Evolutionary conservation across 2,329 filamentous ascomycete species (phyloP), one percentile per base, ranked within the genome.

Genomic region (Penicillium sp.): DNA sequence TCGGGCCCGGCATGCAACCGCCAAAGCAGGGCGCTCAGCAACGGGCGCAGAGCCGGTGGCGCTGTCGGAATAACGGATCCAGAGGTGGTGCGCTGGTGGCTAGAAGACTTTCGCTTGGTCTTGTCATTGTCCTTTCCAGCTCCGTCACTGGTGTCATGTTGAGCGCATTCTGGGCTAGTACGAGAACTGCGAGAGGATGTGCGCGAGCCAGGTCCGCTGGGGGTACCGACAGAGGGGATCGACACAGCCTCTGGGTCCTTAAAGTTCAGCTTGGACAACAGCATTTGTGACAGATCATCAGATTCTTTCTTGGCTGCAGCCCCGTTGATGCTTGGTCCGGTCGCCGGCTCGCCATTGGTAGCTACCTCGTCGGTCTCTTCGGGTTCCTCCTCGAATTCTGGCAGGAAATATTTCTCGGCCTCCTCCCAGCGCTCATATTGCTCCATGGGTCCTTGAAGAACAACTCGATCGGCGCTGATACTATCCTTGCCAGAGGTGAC

Each of bases 361-460:
- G 57, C 50, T 13, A 36, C 55, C 11, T 62, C 55, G 39, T 54
- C 42, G 13, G 54, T 41, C 27, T 54, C 60, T 45, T 69, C 67
- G 18, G 56, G 61, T 12, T 72, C 70, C 47, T 73, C 69, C 47
- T 72, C 71, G 46, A 73, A 75, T 55, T 74, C 72, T 29, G 69
- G 69, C 14, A 73, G 55, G 54, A 74, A 68, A 60, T 68, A 75
- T 58, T 70, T 69, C 64, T 76, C 73, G 10, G 73, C 73, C 39
- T 75, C 69, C 27, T 65, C 61, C 74, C 74, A 78, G 36, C 60
- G 70, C 27, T 72, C 66, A 49, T 74, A 78, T 52, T 75, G 71
- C 54, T 78, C 75, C 62, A 71, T 72, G n/a, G 75, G 74, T 2
- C 72, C 75, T 60, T 78, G 75, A 9, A 78, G 66, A 30, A 68